Evolutionary conservation across 352 stramenopile species (phyloP).

Genomic region (Lagenidium giganteum): DNA sequence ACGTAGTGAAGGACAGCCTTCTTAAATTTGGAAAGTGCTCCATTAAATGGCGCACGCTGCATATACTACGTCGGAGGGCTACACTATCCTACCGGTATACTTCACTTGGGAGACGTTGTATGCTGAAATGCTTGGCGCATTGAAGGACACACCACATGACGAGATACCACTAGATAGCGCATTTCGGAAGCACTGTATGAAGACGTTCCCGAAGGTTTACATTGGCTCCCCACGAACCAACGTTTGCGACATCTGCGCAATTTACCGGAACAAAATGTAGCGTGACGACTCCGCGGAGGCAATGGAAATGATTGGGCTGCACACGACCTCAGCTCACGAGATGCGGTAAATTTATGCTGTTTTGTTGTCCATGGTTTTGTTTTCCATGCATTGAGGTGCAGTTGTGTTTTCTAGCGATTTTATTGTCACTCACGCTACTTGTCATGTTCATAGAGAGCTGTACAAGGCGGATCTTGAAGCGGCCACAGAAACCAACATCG

Average conservation of each 20-base stretch:
- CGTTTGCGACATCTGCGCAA: constrained; percentile 5
- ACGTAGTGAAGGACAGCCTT: too few species aligned
- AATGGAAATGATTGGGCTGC: neutral
- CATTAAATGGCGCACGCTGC: too few species aligned
- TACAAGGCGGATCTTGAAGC: neutral
- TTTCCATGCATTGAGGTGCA: too few species aligned
- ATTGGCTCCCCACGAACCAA: constrained; percentile 6
- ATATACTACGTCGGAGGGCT: too few species aligned
- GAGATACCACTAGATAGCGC: neutral
- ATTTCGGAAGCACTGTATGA: neutral
- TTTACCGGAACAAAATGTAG: constrained; percentile 1
- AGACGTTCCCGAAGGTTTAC: neutral
- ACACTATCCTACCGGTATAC: too few species aligned
- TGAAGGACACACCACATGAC: too few species aligned
- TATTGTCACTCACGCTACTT: constrained; percentile 3
- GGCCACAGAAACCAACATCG: neutral
- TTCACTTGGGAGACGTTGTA: constrained; percentile 3
- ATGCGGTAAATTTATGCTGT: constrained; percentile 12
- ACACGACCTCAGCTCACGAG: neutral
- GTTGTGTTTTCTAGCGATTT: constrained; percentile 1
- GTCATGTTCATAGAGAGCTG: neutral
- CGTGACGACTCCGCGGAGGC: neutral
- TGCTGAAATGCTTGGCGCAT: constrained; percentile 6
- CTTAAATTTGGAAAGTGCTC: too few species aligned
- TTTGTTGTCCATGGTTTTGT: constrained; percentile 4